phyloP scores from a whole-genome alignment of 2,329 filamentous ascomycete species.

The Colletotrichum salicis region DNA sequence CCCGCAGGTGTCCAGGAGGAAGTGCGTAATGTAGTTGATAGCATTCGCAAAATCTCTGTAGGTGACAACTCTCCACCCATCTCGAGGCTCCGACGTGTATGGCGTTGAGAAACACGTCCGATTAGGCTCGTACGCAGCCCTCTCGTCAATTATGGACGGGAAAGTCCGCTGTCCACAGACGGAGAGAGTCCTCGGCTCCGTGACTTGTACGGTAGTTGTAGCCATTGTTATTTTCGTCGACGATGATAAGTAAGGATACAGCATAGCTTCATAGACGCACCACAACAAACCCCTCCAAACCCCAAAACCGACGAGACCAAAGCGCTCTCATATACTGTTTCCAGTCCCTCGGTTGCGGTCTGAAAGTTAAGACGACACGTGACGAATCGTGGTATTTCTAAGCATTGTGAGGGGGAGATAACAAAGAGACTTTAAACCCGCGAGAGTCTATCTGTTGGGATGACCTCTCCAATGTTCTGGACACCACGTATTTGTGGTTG shows the following conservation, averaged over 20 bases:
- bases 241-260: not conserved
- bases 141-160: conserved; percentile 51
- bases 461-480: not conserved
- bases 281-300: too few relatives aligned
- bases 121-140: conserved; percentile 46
- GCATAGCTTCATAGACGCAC: not conserved
- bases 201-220: conserved; percentile 2
- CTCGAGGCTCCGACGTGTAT: conserved; percentile 46
- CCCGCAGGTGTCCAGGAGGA: conserved; percentile 44
- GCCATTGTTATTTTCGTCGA: conserved; percentile 1
- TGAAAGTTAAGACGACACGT: conserved; percentile 22
- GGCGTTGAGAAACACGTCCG: conserved; percentile 49
- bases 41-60: conserved; percentile 51
- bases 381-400: conserved; percentile 24
- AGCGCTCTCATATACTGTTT: conserved; percentile 1
- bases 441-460: not conserved
- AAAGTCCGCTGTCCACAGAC: conserved; percentile 43
- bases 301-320: not conserved
- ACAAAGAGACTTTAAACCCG: not conserved
- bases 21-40: conserved; percentile 50
- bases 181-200: not conserved
- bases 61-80: conserved; percentile 53
- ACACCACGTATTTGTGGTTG: not conserved
- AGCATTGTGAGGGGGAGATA: conserved; percentile 15
- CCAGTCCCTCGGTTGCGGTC: conserved; percentile 2